These are phyloP conservation scores for Tetrapisispora fleetii DNA, from an alignment of 805 yeast genomes.

Conservation along the genomic window DNA sequence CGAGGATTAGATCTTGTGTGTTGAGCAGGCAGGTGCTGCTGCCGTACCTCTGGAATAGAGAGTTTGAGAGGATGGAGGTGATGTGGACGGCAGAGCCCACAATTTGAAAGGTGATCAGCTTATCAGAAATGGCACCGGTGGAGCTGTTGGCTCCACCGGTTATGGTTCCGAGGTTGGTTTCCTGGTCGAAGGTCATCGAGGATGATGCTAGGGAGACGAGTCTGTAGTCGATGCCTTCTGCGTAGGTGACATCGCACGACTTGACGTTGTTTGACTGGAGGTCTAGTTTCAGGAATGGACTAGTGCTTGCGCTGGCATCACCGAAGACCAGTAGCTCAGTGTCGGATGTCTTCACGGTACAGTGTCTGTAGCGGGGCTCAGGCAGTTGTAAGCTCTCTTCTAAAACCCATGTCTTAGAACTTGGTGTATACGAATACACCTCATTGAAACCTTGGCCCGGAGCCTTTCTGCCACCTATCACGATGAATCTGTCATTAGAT, in stretches of 20 bases:
- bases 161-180: conserved; percentile 11
- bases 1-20: conserved; percentile 33
- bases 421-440: conserved; percentile 31
- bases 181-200: conserved; percentile 10
- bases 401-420: conserved; percentile 32
- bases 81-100: conserved; percentile 14
- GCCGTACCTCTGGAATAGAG: conserved; percentile 41
- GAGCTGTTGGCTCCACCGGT: conserved; percentile 17
- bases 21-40: conserved; percentile 29
- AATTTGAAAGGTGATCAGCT: conserved; percentile 23
- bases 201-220: conserved; percentile 22
- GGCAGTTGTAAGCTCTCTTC: conserved; percentile 30
- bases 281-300: conserved; percentile 15
- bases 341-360: conserved; percentile 26
- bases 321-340: conserved; percentile 40
- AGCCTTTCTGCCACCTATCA: conserved; percentile 60
- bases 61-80: conserved; percentile 15
- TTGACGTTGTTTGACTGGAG: conserved; percentile 12
- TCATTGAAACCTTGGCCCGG: conserved; percentile 43
- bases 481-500: conserved; percentile 19
- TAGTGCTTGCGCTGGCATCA: conserved; percentile 29
- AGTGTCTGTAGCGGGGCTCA: conserved; percentile 42
- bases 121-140: conserved; percentile 27
- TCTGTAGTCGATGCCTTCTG: neutral
- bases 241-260: neutral